Base-by-base conservation (phyloP, 1,139 yeast genomes). In the Pichia kudriavzevii region DNA sequence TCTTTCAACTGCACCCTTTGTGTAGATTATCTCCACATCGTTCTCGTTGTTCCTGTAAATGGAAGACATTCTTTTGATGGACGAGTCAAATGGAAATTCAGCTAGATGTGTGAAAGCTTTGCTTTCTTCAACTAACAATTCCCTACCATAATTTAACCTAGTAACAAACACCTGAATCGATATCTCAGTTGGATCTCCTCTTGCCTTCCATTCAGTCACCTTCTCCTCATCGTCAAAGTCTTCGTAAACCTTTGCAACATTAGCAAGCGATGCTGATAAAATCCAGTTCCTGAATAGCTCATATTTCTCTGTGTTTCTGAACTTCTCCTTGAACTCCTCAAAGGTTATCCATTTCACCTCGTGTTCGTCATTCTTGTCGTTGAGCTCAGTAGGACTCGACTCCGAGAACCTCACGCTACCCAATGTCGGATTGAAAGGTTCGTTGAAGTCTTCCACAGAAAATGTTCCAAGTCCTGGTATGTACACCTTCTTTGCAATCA, bases 171-270 rank as follows among this genome's bases (percentile, higher is more conserved):
- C 87, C 50, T 81, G 83, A 43, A 82, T 77, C 11, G 94, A 91
- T 50, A 79, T 74, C 59, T 82, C 94, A 3, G 94, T 82, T 25
- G 94, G 87, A 53, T 82, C 94, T 36, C 93, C 94, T 49, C 76
- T 79, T 12, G 84, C 85, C 48, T 72, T 74, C 91, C 93, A 82
- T 25, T 50, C 39, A 30, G 59, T 65, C 10, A 43, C 39, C 6
- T 64, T 66, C n/a, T 61, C 53, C 20, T 63, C 65, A 21, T 63
- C 65, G 36, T 61, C 62, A 18, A 52, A 49, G 26, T 63, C 62
- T 42, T 67, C 58, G 42, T 64, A 65, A 16, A 81, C 72, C 13
- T 66, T 63, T 4, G 93, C 87, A 52, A 80, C 74, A 49, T 82
- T 82, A 23, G 91, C 91, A 47, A 82, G 58, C 2, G 87, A 68